phyloP scores from a whole-genome alignment of 306 rosid genomes.

The Dryas alaskensis region DNA sequence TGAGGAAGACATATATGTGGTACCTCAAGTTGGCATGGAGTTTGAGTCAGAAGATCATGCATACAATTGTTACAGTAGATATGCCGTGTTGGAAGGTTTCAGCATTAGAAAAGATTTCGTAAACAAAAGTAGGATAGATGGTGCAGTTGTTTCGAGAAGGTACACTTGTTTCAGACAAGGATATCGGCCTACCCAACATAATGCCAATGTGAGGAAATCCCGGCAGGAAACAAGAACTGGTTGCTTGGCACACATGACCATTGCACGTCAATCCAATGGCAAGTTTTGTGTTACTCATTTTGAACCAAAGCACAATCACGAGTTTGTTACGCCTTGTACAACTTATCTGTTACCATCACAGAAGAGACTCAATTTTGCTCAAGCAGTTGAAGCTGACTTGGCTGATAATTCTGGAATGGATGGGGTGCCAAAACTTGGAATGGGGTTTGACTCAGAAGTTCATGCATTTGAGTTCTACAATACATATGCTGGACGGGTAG shows the following conservation, averaged over 20 bases:
- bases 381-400: conserved; percentile 48
- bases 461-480: conserved; percentile 60
- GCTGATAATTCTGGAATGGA: conserved; percentile 36
- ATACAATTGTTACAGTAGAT: conserved; percentile 48
- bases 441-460: conserved; percentile 58
- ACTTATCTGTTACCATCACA: conserved; percentile 56
- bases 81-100: conserved; percentile 56
- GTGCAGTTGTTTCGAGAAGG: conserved; percentile 59
- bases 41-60: conserved; percentile 66
- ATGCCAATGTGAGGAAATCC: conserved; percentile 27
- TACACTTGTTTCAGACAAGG: conserved; percentile 65
- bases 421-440: conserved; percentile 56
- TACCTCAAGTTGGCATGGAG: conserved; percentile 47
- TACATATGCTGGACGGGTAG: conserved; percentile 52
- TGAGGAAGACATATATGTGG: conserved; percentile 31
- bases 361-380: conserved; percentile 52
- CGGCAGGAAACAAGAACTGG: conserved; percentile 60
- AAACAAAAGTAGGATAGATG: conserved; percentile 53
- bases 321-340: conserved; percentile 40
- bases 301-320: conserved; percentile 56
- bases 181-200: conserved; percentile 39
- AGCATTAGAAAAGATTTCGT: conserved; percentile 66
- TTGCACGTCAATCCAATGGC: conserved; percentile 53
- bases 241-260: conserved; percentile 70
- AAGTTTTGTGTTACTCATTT: conserved; percentile 51